These are phyloP conservation scores for Helotiales sp. DNA, from an alignment of 2,329 filamentous ascomycete genomes.

Conservation along the genomic window DNA sequence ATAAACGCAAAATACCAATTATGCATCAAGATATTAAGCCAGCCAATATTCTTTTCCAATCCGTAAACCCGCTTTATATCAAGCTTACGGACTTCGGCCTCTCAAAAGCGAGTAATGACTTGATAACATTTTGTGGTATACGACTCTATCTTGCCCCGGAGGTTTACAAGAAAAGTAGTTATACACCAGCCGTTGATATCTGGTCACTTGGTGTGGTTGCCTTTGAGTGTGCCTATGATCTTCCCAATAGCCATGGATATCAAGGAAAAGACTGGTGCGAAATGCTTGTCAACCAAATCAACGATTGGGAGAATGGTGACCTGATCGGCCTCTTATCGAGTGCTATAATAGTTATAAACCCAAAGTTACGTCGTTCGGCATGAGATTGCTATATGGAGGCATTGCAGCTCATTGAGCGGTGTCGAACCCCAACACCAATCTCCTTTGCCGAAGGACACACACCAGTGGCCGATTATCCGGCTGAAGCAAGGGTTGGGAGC, in stretches of 20 bases:
- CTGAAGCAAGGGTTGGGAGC: neutral
- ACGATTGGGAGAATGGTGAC: slow-evolving; percentile 8
- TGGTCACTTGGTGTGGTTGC: too few relatives aligned
- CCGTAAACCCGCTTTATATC: slow-evolving; percentile 59
- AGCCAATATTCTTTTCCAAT: slow-evolving; percentile 27
- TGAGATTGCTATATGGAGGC: slow-evolving; percentile 1
- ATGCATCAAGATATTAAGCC: slow-evolving; percentile 30
- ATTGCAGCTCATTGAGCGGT: slow-evolving; percentile 5
- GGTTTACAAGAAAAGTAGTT: slow-evolving; percentile 59
- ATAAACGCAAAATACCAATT: slow-evolving; percentile 9
- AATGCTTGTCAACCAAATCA: neutral
- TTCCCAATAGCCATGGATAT: neutral
- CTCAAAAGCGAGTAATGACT: slow-evolving; percentile 77
- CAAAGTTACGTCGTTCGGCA: neutral
- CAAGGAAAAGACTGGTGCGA: slow-evolving; percentile 1
- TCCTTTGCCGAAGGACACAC: too few relatives aligned
- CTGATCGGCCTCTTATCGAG: slow-evolving; percentile 5
- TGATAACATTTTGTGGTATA: slow-evolving; percentile 87
- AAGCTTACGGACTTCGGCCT: slow-evolving; percentile 35
- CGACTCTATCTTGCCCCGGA: slow-evolving; percentile 96
- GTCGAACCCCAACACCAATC: neutral
- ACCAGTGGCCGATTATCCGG: neutral
- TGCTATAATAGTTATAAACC: slow-evolving; percentile 7
- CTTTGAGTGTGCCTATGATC: slow-evolving; percentile 76
- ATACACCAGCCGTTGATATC: slow-evolving; percentile 93